Percentiles rank a stretch among this genome's conserved stretches.
Evolutionary conservation across 768 basidiomycete genomes (phyloP).

Genomic region (Lentinula detonsa): DNA sequence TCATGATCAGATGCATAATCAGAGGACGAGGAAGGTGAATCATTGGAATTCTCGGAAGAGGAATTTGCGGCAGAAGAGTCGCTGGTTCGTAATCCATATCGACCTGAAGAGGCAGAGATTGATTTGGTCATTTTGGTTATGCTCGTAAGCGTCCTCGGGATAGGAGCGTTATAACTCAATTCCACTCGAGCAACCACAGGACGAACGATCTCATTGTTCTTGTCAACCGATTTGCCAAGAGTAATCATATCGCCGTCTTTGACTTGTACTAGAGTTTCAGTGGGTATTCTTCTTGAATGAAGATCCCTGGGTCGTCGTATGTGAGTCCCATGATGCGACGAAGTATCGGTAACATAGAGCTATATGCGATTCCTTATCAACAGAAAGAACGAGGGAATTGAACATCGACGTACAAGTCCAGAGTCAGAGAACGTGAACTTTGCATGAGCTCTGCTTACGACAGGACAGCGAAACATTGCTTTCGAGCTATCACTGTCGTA

Average conservation of each 20-base stretch:
- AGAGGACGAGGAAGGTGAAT: background rate
- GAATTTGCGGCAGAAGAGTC: conserved; percentile 3
- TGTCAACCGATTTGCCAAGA: conserved; percentile 72
- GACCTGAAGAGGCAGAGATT: background rate
- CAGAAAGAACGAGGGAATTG: conserved; percentile 8
- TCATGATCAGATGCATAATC: background rate
- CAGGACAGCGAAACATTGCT: conserved; percentile 69
- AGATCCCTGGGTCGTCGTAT: conserved; percentile 48
- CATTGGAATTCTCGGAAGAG: conserved; percentile 2
- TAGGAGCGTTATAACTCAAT: conserved; percentile 32
- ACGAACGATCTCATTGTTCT: conserved; percentile 50
- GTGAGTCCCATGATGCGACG: conserved; percentile 76
- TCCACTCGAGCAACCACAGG: conserved; percentile 61
- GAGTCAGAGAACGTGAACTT: conserved; percentile 68
- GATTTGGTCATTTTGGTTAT: background rate
- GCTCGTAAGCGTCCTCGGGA: background rate
- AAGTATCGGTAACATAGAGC: conserved; percentile 62
- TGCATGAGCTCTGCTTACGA: conserved; percentile 75
- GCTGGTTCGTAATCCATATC: conserved; percentile 2
- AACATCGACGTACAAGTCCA: conserved; percentile 48
- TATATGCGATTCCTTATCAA: conserved; percentile 26
- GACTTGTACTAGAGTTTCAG: conserved; percentile 53
- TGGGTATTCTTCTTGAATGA: conserved; percentile 39
- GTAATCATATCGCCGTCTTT: conserved; percentile 66
- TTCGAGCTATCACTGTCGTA: conserved; percentile 35